Percentiles rank a stretch among this genome's conserved stretches.
Conservation (phyloP, 2,329 filamentous ascomycete species). For the Colletotrichum sp. region DNA sequence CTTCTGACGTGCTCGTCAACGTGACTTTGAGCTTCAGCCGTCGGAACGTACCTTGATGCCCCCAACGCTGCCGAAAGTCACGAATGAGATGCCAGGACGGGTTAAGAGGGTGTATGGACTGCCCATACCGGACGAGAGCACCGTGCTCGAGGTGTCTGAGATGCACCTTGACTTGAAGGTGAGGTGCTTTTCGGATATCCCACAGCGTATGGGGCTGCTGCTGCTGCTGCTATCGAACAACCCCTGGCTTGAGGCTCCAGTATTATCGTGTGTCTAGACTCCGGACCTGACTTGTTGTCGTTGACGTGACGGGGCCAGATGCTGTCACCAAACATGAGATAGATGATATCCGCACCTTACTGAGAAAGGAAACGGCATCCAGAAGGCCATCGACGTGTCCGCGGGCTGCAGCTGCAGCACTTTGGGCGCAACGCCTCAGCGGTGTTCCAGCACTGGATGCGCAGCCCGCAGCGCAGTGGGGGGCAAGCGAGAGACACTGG, state of each 20-base stretch:
- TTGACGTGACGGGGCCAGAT: neutral
- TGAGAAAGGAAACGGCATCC: neutral
- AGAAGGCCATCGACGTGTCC: neutral
- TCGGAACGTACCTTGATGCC: neutral
- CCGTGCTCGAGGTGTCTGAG: neutral
- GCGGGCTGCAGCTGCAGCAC: neutral
- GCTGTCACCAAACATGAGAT: neutral
- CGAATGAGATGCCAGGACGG: neutral
- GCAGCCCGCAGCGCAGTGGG: neutral
- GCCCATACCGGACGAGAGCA: neutral
- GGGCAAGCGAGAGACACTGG: neutral
- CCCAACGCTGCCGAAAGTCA: neutral
- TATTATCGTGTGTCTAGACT: neutral
- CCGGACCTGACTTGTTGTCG: neutral
- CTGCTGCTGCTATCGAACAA: neutral
- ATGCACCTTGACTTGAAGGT: neutral
- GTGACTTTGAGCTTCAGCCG: neutral
- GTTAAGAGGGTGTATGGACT: neutral
- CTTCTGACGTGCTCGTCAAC: neutral
- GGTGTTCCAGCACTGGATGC: neutral
- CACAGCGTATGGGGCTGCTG: neutral
- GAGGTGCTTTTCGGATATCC: neutral
- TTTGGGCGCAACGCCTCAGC: neutral
- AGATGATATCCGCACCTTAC: neutral
- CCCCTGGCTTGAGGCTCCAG: neutral